A percentile compares a stretch with the other conserved stretches of the same genome.
Evolutionary conservation across 441 rosid species (phyloP).

Genomic region (Heliophila coronopifolia): DNA sequence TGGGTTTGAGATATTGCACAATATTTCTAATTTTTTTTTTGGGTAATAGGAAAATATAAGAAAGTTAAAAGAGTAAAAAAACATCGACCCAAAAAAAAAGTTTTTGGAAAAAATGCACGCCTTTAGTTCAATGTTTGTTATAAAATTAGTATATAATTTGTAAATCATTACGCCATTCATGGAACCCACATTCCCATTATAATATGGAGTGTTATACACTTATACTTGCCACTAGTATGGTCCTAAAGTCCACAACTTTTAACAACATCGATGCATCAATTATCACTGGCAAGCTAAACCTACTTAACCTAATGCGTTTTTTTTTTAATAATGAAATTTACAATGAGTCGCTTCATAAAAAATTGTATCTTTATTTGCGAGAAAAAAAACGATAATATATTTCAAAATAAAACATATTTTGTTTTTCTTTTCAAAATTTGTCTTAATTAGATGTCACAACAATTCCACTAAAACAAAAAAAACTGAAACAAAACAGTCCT

Average conservation of each 20-base stretch:
- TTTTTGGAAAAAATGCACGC: constrained; percentile 9
- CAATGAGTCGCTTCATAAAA: not conserved
- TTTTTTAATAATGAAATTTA: not conserved
- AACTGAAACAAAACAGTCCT: constrained; percentile 8
- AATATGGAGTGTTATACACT: constrained; percentile 12
- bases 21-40: too few relatives aligned
- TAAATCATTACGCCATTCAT: constrained; percentile 31
- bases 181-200: constrained; percentile 30
- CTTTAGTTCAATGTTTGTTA: not conserved
- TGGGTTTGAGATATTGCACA: not conserved
- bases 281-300: constrained; percentile 28
- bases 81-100: too few relatives aligned
- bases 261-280: constrained; percentile 23
- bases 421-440: not conserved
- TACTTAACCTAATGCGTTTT: constrained; percentile 1
- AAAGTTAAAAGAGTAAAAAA: too few relatives aligned
- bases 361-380: not conserved
- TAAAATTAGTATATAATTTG: constrained; percentile 10
- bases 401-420: too few relatives aligned
- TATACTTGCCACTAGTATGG: constrained; percentile 25
- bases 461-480: constrained; percentile 7
- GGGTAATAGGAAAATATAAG: too few relatives aligned
- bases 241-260: constrained; percentile 23
- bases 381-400: not conserved
- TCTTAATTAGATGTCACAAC: constrained; percentile 1